phyloP scores from a whole-genome alignment of 306 rosid genomes.

The Castanopsis chinensis region DNA sequence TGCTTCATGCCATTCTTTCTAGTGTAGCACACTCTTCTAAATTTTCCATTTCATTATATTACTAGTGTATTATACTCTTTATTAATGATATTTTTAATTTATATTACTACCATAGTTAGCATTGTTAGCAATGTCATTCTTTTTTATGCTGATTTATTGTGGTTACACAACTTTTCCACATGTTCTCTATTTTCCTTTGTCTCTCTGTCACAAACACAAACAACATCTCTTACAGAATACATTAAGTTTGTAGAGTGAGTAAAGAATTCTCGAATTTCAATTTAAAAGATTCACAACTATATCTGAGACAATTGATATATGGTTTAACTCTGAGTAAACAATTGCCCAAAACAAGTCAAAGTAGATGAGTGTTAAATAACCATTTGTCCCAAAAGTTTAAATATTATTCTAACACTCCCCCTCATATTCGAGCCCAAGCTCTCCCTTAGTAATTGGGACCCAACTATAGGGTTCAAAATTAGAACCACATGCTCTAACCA shows the following conservation, averaged over 20 bases:
- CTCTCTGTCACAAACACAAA: neutral
- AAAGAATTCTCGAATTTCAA: too few species aligned
- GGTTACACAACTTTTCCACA: neutral
- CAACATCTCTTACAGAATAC: neutral
- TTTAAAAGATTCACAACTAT: neutral
- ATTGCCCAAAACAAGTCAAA: neutral
- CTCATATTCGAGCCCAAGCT: too few species aligned
- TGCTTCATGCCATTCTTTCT: neutral
- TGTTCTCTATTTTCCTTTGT: neutral
- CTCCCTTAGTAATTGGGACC: too few species aligned
- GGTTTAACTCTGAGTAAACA: neutral
- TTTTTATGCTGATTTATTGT: neutral
- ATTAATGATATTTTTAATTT: too few species aligned
- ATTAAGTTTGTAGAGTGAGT: neutral
- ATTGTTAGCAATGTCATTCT: neutral
- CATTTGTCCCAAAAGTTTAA: too few species aligned
- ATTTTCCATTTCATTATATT: too few species aligned
- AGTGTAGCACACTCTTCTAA: neutral
- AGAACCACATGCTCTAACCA: too few species aligned
- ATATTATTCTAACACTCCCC: too few species aligned
- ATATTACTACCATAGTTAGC: neutral
- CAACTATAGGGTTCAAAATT: too few species aligned
- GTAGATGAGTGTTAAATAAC: neutral
- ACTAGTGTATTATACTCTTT: too few species aligned
- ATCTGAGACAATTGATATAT: neutral